Base-by-base conservation (phyloP, 306 rosid genomes). In the Echinosophora koreensis region DNA sequence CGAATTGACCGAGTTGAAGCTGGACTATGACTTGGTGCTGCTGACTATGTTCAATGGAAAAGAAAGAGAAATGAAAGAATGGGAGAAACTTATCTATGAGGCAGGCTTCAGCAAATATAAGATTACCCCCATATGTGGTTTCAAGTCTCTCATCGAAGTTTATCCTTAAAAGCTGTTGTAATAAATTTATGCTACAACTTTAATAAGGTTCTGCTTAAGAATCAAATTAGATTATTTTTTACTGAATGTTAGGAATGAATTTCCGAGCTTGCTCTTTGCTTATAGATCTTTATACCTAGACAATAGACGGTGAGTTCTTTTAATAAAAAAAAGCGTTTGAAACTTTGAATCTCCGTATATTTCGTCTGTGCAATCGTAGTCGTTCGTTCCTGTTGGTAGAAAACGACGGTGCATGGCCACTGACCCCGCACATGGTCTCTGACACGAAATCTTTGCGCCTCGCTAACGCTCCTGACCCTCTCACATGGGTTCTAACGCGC, bases 101-200 rank as follows among this genome's bases (percentile, higher is more conserved):
- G 89, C 94, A 4, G 97, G 94, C 2, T 87, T 86, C 49, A 79
- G 82, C 17, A 38, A 16, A 58, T 87, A 81, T 85, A 83, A 85
- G 68, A 81, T 86, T 3, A 77, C 64, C 0, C 80, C 89, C 0
- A 66, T 80, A 0, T 47, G 79, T 72, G 88, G 90, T 10, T 73
- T 83, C 14, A 84, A 81, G 71, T 91, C 94, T 18, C 86, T 91
- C 4, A 77, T 89, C 35, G 92, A 87, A 74, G 86, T 87, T 68
- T 89, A 42, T 68, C 90, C 88, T 72, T 91, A 46, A 9, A 59
- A 13, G n/a, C 17, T 60, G 8, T 2, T 75, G 32, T 4, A 22
- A 32, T 34, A 5, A 35, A 6, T 28, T 49, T 66, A 15, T 39
- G 2, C 42, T 12, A 0, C 34, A 1, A 27, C 64, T 65, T 72